phyloP scores from a whole-genome alignment of 202 grass and related monocot genomes.

The Cymbopogon flexuosus region DNA sequence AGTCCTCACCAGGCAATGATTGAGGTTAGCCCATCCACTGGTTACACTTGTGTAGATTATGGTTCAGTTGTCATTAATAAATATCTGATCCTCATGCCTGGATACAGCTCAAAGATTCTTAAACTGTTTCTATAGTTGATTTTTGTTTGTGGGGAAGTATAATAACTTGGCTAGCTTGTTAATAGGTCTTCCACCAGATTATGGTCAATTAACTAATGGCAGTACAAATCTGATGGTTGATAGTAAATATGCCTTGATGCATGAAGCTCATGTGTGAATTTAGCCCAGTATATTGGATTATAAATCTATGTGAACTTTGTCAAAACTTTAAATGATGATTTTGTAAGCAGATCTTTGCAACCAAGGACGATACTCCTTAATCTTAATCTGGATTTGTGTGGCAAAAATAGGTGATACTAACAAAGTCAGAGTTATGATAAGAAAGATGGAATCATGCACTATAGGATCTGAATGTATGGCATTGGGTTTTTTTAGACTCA shows the following conservation, averaged over 20 bases:
- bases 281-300: slow-evolving; percentile 1
- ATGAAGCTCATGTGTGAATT: not conserved
- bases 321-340: not conserved
- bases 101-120: not conserved
- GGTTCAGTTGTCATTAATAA: not conserved
- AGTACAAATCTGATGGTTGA: not conserved
- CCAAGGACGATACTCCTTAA: slow-evolving; percentile 7
- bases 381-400: not conserved
- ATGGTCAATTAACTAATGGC: slow-evolving; percentile 3
- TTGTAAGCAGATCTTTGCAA: not conserved
- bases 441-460: not conserved
- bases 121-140: slow-evolving; percentile 17
- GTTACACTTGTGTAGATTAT: slow-evolving; percentile 19
- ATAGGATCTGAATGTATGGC: not conserved
- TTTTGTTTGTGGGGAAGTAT: not conserved
- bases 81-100: slow-evolving; percentile 14
- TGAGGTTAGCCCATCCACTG: slow-evolving; percentile 51
- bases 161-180: slow-evolving; percentile 7
- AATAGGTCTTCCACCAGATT: not conserved
- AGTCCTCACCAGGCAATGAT: slow-evolving; percentile 65
- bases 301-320: not conserved
- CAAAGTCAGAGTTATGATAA: not conserved
- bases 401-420: not conserved
- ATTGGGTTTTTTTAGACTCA: not conserved
- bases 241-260: not conserved